Evolutionary conservation across 371 early-diverging fungal species (phyloP), one percentile per base, ranked within the genome.

Genomic region (Coemansia sp.): DNA sequence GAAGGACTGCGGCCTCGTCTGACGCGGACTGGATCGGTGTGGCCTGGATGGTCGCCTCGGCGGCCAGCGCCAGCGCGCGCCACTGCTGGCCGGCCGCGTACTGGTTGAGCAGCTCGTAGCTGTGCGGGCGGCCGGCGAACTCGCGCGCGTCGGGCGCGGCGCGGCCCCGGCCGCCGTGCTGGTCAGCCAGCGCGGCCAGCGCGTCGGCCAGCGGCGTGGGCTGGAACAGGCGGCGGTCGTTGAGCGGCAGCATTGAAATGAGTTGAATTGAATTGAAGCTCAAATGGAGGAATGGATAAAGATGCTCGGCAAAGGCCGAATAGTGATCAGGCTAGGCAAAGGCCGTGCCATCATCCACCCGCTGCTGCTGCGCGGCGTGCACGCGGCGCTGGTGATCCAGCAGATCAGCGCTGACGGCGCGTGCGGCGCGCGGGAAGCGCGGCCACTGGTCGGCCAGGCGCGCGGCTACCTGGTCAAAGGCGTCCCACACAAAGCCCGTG

Each of bases 391-490:
- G 75, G 49, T 62, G 51, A 29, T 48, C 66, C n/a, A 69, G 53
- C 24, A 75, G 66, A 34, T 36, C 50, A 6, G 34, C 39, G 53
- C 78, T 78, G 65, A 81, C 56, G 0, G 79, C 78, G 1, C 49
- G 48, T 8, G 60, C 55, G 2, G 31, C 18, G 0, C 24, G 48
- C 4, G 80, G 80, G 34, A 70, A 58, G 12, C 33, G 24, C 1
- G 42, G 1, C 79, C 79, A 79, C 59, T 79, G 76, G 32, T 60
- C 57, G 24, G 36, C 50, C 24, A 77, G 50, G 29, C 80, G 75
- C 7, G 32, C 36, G 10, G 63, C 58, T 16, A 79, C 60, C 1
- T 50, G 18, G 9, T 65, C 80, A 55, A 80, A 79, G 51, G 53
- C 64, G 31, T 79, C 79, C 78, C 78, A 78, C 3, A 1, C 5